Percentiles rank a stretch among this genome's conserved stretches.
These are phyloP conservation scores for Colletotrichum sp. DNA, from an alignment of 2,329 filamentous ascomycete genomes.

Conservation along the genomic window DNA sequence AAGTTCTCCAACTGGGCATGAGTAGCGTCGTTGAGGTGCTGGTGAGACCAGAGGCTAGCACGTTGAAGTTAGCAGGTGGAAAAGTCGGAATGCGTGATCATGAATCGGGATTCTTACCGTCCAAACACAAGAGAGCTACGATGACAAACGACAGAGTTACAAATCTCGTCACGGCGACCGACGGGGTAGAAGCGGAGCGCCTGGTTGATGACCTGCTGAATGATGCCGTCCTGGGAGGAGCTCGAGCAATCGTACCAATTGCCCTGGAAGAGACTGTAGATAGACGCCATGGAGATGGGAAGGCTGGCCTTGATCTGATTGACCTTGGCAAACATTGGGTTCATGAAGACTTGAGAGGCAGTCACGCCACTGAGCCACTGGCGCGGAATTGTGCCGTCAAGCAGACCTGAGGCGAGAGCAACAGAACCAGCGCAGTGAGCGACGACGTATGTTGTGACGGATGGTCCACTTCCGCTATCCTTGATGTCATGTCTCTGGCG, in stretches of 20 bases:
- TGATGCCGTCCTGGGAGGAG: constrained; percentile 45
- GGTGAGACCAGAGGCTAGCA: constrained; percentile 58
- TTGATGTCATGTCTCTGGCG: constrained; percentile 37
- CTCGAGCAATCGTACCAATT: constrained; percentile 61
- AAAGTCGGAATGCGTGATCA: too few relatives aligned
- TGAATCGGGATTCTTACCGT: constrained; percentile 37
- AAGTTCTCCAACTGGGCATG: constrained; percentile 66
- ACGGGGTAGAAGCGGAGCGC: constrained; percentile 63
- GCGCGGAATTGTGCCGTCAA: constrained; percentile 64
- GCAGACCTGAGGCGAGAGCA: constrained; percentile 59
- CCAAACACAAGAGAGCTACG: constrained; percentile 65
- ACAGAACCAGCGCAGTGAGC: constrained; percentile 71
- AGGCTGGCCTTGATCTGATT: constrained; percentile 61
- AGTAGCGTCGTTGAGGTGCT: constrained; percentile 69
- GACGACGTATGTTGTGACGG: constrained; percentile 56
- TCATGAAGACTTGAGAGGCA: constrained; percentile 67
- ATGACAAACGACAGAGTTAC: constrained; percentile 66
- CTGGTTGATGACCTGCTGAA: constrained; percentile 60
- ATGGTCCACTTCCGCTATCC: constrained; percentile 21
- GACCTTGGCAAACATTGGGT: constrained; percentile 60
- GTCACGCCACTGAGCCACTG: constrained; percentile 63
- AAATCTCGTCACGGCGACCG: constrained; percentile 55
- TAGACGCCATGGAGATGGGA: constrained; percentile 51
- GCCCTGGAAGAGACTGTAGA: constrained; percentile 54
- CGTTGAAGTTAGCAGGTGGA: neutral